Evolutionary conservation across 306 rosid genomes (phyloP).

Genomic region (Cyclanthera cordifolia): DNA sequence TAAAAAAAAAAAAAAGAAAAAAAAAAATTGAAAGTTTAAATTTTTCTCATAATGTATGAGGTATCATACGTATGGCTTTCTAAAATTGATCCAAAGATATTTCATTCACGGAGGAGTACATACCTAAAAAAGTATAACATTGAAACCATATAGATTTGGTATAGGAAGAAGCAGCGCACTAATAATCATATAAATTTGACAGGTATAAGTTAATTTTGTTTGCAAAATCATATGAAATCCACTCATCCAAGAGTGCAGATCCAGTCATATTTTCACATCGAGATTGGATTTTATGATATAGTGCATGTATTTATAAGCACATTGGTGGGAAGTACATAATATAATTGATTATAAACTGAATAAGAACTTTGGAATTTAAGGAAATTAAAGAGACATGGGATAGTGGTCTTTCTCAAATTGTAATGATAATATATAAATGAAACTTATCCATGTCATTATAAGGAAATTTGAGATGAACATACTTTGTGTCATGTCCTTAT

Average conservation of each 20-base stretch:
- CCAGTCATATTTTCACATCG: background rate
- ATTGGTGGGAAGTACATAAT: background rate
- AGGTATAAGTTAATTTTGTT: background rate
- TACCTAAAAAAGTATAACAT: no score
- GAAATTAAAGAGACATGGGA: constrained; percentile 1
- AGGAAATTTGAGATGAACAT: background rate
- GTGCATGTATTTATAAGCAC: constrained; percentile 3
- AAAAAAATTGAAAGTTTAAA: no score
- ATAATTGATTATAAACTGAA: background rate
- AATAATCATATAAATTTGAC: background rate
- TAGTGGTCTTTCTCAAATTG: background rate
- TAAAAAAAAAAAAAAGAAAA: no score
- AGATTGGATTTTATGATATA: background rate
- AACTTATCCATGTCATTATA: background rate
- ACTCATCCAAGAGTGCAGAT: background rate
- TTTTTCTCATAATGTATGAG: no score
- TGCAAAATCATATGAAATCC: background rate
- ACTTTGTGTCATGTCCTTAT: no score
- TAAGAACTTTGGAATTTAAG: background rate
- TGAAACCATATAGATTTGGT: no score
- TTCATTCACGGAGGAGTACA: no score
- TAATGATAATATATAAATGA: no score
- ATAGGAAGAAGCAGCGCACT: no score
- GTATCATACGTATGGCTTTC: no score
- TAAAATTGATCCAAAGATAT: no score